Evolutionary conservation across 306 rosid species (phyloP).

Genomic region (Medicago ruthenica): DNA sequence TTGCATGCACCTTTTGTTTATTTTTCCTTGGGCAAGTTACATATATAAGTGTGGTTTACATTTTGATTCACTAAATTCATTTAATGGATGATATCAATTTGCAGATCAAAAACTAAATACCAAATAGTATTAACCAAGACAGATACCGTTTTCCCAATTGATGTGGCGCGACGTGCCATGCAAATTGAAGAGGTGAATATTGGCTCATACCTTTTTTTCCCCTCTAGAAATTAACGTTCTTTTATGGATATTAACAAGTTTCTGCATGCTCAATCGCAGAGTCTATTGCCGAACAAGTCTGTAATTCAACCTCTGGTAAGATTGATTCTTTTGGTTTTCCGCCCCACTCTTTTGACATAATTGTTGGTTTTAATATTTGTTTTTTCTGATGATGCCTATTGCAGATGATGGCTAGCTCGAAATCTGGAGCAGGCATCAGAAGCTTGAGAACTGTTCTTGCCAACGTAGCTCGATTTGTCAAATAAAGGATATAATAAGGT

Average conservation of each 20-base stretch:
- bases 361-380: slow-evolving; percentile 17
- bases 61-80: slow-evolving; percentile 30
- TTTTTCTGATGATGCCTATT: slow-evolving; percentile 30
- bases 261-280: slow-evolving; percentile 51
- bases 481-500: slow-evolving; percentile 43
- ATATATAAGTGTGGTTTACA: background rate
- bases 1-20: background rate
- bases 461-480: slow-evolving; percentile 73
- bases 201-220: background rate
- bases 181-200: slow-evolving; percentile 87
- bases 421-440: slow-evolving; percentile 92
- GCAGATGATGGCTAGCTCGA: slow-evolving; percentile 96
- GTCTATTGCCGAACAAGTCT: slow-evolving; percentile 71
- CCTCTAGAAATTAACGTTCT: slow-evolving; percentile 13
- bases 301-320: slow-evolving; percentile 84
- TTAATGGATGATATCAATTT: slow-evolving; percentile 37
- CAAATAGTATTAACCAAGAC: slow-evolving; percentile 90
- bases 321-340: slow-evolving; percentile 27
- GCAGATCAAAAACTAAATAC: slow-evolving; percentile 88
- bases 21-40: background rate
- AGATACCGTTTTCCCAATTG: slow-evolving; percentile 80
- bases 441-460: slow-evolving; percentile 82
- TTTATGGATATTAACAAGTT: slow-evolving; percentile 44
- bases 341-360: background rate
- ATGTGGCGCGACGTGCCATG: slow-evolving; percentile 90